These are phyloP conservation scores for Calonectria multiphialidica DNA, from an alignment of 2,329 filamentous ascomycete species.

Conservation along the genomic window DNA sequence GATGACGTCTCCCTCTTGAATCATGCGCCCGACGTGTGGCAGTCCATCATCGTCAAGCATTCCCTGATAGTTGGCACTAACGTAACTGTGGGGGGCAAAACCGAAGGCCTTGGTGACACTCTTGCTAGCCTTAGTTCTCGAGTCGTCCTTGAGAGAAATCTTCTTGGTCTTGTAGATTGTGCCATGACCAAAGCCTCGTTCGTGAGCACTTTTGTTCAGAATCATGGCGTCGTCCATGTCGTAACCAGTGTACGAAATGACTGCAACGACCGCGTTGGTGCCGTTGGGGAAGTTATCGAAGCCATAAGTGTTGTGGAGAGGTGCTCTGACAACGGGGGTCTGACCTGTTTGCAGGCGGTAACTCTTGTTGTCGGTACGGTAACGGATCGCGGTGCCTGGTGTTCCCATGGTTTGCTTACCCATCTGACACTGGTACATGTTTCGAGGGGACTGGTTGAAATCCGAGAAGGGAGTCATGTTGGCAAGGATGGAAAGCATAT, in stretches of 20 bases:
- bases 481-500: constrained; percentile 96
- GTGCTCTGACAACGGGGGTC: constrained; percentile 91
- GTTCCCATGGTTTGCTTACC: constrained; percentile 99
- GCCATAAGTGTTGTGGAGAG: constrained; percentile 94
- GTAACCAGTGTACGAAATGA: constrained; percentile 98
- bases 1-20: constrained; percentile 85
- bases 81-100: constrained; percentile 82
- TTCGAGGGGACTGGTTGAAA: constrained; percentile 97
- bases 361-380: constrained; percentile 96
- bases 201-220: constrained; percentile 95
- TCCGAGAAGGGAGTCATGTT: constrained; percentile 99
- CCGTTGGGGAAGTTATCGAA: constrained; percentile 99
- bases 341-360: constrained; percentile 96
- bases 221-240: constrained; percentile 99
- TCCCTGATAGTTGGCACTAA: constrained; percentile 77
- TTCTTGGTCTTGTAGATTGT: constrained; percentile 99
- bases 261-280: constrained; percentile 93
- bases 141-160: constrained; percentile 85
- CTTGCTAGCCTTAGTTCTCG: constrained; percentile 73
- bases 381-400: constrained; percentile 83
- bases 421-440: constrained; percentile 99
- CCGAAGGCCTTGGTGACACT: constrained; percentile 88
- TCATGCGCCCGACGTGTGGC: constrained; percentile 81
- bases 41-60: constrained; percentile 90
- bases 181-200: constrained; percentile 94